Evolutionary conservation across 2,329 filamentous ascomycete species (phyloP), one percentile per base, ranked within the genome.

Genomic region (Clonostachys rhizophaga): DNA sequence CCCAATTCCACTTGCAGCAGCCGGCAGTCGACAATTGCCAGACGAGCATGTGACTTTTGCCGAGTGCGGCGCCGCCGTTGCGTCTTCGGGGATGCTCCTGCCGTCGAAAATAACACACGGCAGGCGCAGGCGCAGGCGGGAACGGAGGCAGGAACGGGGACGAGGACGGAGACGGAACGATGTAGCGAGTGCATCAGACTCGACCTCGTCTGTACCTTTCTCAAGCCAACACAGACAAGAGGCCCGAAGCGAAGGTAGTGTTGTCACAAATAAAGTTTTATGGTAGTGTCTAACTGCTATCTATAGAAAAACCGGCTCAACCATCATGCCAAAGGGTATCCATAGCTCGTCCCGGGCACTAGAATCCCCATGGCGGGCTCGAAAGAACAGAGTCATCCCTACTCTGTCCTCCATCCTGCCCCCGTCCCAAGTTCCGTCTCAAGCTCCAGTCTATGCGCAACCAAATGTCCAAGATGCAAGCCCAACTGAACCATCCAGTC

Each of bases 181-280:
- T 57, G 55, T 34, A 46, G 47, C 7, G 53, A 52, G 20, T 57
- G 55, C 18, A 13, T 44, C 14, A 50, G 50, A 14, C 54, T 57
- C 5, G 55, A 54, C 2, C 54, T 57, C 14, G 42, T 44, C 13
- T 57, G 55, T 40, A 57, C 53, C 44, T 57, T 58, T 42, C 48
- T 49, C 11, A 54, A 57, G 17, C 56, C 56, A 14, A 58, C 56
- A 6, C 47, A 56, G 16, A 50, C 54, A 12, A 48, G 56, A 10
- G 56, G 56, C 2, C 56, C 56, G 6, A 58, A 57, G 48, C 51
- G 52, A 42, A 50, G 54, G 53, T 55, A 36, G 46, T 34, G 6
- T 30, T 10, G 1, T 13, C 12, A n/a, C 5, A 46, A 45, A 16
- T 34, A 45, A 34, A 20, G 11, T 33, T 16, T 3, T 1, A 12